Conservation (phyloP, 163 green algal genomes). For the Chlamydomonas reinhardtii region DNA sequence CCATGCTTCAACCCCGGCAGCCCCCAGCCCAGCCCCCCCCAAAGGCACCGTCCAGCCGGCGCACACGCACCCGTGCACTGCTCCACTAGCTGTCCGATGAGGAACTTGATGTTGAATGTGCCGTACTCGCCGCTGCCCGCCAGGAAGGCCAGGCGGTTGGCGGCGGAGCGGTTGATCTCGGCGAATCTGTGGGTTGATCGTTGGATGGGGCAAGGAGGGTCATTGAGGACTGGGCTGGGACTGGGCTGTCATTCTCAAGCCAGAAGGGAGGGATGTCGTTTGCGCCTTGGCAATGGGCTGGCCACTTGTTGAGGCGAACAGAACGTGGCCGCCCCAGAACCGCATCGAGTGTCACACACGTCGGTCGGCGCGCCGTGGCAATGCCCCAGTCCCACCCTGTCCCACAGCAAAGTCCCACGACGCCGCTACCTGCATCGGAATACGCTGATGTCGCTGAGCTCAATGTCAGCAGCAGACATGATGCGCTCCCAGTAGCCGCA, state of each 20-base stretch:
- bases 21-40: background rate
- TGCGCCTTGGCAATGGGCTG: no score
- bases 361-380: no score
- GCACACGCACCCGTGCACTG: slow-evolving; percentile 28
- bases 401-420: no score
- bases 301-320: no score
- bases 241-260: no score
- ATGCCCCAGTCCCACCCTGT: no score
- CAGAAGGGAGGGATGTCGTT: no score
- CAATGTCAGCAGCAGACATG: slow-evolving; percentile 31
- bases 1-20: no score
- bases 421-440: background rate
- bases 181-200: background rate
- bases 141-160: slow-evolving; percentile 44
- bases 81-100: slow-evolving; percentile 39
- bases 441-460: slow-evolving; percentile 13
- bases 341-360: no score
- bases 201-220: no score
- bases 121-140: slow-evolving; percentile 17
- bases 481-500: slow-evolving; percentile 7
- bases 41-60: background rate
- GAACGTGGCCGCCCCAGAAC: no score
- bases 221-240: no score
- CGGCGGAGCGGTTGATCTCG: slow-evolving; percentile 29
- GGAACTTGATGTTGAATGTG: slow-evolving; percentile 37